These are phyloP conservation scores for Diaporthe vexans DNA, from an alignment of 2,329 filamentous ascomycete genomes.

Conservation along the genomic window DNA sequence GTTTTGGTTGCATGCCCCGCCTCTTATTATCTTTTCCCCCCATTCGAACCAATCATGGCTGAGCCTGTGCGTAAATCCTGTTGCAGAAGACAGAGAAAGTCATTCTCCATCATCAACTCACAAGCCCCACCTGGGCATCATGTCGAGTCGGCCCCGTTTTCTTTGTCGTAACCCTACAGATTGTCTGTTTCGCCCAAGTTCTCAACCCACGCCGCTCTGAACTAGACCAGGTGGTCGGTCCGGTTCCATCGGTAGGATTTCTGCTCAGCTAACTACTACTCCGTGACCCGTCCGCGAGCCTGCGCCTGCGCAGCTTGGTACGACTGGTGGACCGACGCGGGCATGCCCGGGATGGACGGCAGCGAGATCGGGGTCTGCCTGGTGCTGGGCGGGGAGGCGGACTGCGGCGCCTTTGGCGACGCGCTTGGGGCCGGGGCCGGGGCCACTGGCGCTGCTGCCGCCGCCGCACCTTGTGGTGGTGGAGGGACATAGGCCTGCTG, in stretches of 20 bases:
- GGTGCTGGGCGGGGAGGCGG: slow-evolving; percentile 13
- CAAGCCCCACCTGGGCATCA: too few relatives aligned
- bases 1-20: neutral
- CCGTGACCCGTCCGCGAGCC: slow-evolving; percentile 23
- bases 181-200: too few relatives aligned
- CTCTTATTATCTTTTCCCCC: neutral
- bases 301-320: slow-evolving; percentile 41
- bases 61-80: neutral
- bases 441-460: neutral
- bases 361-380: slow-evolving; percentile 41
- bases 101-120: too few relatives aligned
- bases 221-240: too few relatives aligned
- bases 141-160: too few relatives aligned
- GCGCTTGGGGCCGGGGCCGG: neutral
- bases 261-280: too few relatives aligned
- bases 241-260: too few relatives aligned
- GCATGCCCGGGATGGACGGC: slow-evolving; percentile 41
- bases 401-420: slow-evolving; percentile 25
- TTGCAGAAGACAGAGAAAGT: neutral
- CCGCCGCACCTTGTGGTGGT: neutral
- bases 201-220: too few relatives aligned
- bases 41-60: neutral
- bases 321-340: slow-evolving; percentile 41
- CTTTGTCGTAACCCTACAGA: too few relatives aligned
- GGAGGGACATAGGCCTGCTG: slow-evolving; percentile 3